These are phyloP conservation scores for Piper betle DNA, from an alignment of 164 flowering plant genomes.

Conservation along the genomic window DNA sequence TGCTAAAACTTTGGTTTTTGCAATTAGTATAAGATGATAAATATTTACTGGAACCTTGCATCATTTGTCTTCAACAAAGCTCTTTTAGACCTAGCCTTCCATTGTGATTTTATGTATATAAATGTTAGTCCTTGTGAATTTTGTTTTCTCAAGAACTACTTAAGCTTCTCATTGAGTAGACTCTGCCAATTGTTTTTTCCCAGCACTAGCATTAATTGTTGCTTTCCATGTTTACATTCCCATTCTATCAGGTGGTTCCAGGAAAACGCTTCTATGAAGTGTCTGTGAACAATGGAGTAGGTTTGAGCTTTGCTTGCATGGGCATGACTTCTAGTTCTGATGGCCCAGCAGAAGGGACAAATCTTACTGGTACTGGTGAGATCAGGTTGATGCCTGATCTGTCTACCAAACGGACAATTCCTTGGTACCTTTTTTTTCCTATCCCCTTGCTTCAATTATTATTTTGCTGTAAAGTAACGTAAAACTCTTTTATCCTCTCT, in stretches of 20 bases:
- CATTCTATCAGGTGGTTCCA: conserved; percentile 57
- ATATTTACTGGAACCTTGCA: neutral
- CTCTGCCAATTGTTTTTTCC: too few species aligned
- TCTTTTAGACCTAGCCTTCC: too few species aligned
- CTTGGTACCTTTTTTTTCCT: conserved; percentile 46
- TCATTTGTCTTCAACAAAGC: too few species aligned
- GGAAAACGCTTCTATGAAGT: conserved; percentile 50
- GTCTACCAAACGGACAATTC: conserved; percentile 56
- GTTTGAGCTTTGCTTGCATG: conserved; percentile 75
- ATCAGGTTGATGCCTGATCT: conserved; percentile 82
- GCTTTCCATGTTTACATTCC: conserved; percentile 1
- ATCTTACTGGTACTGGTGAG: conserved; percentile 79
- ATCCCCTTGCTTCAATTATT: neutral
- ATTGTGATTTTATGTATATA: too few species aligned
- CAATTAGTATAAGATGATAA: neutral
- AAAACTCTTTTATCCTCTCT: neutral
- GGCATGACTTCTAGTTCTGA: conserved; percentile 67
- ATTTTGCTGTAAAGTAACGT: neutral
- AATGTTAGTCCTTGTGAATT: too few species aligned
- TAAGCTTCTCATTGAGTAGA: too few species aligned
- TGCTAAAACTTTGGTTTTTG: neutral
- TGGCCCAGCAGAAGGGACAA: conserved; percentile 69
- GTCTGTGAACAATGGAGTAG: conserved; percentile 56
- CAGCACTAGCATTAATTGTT: neutral
- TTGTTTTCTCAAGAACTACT: too few species aligned